Conservation (phyloP, 768 basidiomycete species). For the Lactifluus subvellereus region DNA sequence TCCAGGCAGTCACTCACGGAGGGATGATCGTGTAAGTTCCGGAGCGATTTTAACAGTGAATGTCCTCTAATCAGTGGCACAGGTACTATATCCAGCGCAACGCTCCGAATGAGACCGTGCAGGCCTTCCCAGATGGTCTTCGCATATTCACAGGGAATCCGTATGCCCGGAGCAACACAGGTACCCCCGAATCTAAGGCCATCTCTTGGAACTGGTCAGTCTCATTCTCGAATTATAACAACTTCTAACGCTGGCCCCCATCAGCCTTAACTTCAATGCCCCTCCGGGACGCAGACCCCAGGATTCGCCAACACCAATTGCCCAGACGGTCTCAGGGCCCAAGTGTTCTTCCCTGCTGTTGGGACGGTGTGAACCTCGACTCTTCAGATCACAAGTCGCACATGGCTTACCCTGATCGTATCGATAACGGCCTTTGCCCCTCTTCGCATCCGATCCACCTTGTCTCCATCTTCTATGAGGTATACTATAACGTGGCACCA, state of each 20-base stretch:
- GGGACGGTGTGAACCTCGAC: slow-evolving; percentile 39
- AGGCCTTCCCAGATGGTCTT: slow-evolving; percentile 26
- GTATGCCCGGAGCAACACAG: slow-evolving; percentile 27
- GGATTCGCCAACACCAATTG: slow-evolving; percentile 26
- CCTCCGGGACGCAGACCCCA: slow-evolving; percentile 8
- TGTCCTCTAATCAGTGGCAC: neutral
- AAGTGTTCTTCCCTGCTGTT: slow-evolving; percentile 35
- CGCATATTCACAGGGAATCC: slow-evolving; percentile 29
- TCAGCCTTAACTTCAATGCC: slow-evolving; percentile 11
- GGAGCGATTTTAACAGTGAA: neutral
- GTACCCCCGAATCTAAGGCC: slow-evolving; percentile 17
- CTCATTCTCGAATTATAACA: slow-evolving; percentile 11
- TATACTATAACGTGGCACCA: slow-evolving; percentile 29
- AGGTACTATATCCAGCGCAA: slow-evolving; percentile 20
- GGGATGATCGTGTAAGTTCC: slow-evolving; percentile 22
- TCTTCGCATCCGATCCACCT: slow-evolving; percentile 32
- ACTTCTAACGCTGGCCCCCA: neutral
- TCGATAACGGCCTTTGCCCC: slow-evolving; percentile 13
- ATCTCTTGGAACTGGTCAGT: slow-evolving; percentile 28
- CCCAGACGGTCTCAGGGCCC: slow-evolving; percentile 29
- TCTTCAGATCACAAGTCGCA: slow-evolving; percentile 37
- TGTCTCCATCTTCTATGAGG: slow-evolving; percentile 40
- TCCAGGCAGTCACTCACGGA: slow-evolving; percentile 13
- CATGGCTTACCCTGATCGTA: slow-evolving; percentile 30
- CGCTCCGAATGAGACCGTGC: neutral